Conservation (phyloP, 192 early-diverging fungal genomes). For the Coemansia sp. region DNA sequence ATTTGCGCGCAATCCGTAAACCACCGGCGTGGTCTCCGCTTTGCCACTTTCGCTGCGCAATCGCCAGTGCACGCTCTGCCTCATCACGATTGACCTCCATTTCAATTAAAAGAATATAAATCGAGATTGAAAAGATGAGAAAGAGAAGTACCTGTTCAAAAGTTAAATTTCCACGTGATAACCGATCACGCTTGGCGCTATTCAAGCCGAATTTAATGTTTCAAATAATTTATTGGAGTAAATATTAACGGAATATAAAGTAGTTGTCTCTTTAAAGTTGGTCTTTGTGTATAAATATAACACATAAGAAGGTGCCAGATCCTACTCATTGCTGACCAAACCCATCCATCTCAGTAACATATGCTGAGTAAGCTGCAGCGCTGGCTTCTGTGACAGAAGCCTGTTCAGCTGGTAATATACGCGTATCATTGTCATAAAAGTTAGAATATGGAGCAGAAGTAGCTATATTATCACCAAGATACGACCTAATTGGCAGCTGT, state of each 20-base stretch:
- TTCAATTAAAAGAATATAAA: slow-evolving; percentile 13
- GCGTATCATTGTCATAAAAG: neutral
- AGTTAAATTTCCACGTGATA: neutral
- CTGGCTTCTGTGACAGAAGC: too few species aligned
- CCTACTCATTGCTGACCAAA: too few species aligned
- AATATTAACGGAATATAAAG: neutral
- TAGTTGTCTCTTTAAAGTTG: too few species aligned
- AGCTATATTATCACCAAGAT: neutral
- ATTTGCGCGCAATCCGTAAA: slow-evolving; percentile 82
- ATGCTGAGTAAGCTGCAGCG: too few species aligned
- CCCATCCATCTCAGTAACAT: too few species aligned
- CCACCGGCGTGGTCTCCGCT: slow-evolving; percentile 68
- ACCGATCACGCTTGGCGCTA: neutral
- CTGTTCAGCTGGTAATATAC: too few species aligned
- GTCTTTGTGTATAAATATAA: too few species aligned
- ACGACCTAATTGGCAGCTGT: neutral
- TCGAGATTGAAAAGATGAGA: too few species aligned
- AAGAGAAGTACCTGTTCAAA: neutral
- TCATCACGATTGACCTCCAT: slow-evolving; percentile 91
- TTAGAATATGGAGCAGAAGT: neutral
- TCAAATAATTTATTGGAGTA: neutral
- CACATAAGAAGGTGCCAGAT: too few species aligned
- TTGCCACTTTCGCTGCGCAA: slow-evolving; percentile 71
- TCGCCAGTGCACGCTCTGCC: slow-evolving; percentile 70
- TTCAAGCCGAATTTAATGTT: neutral